Evolutionary conservation across 306 rosid species (phyloP).

Genomic region (Parietaria judaica): DNA sequence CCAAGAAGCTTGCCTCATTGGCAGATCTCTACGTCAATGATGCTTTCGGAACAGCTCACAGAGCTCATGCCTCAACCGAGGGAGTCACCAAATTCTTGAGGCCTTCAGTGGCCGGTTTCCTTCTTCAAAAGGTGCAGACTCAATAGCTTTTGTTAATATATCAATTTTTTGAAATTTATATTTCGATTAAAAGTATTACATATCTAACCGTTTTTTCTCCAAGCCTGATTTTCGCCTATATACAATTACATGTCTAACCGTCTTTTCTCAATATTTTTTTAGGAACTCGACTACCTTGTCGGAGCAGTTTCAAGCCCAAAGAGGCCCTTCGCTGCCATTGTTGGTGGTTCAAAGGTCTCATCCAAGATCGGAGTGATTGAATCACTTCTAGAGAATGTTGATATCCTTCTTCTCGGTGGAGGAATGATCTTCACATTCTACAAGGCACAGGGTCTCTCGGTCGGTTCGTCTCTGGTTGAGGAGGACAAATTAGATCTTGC

Average conservation of each 20-base stretch:
- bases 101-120: constrained; percentile 98
- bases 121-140: constrained; percentile 72
- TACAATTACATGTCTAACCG: not conserved
- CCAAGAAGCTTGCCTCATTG: constrained; percentile 84
- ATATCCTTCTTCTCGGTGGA: constrained; percentile 90
- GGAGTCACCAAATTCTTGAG: constrained; percentile 94
- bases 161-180: too few species aligned
- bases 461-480: constrained; percentile 96
- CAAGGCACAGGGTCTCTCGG: constrained; percentile 97
- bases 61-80: constrained; percentile 99
- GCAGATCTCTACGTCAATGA: constrained; percentile 95
- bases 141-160: too few species aligned
- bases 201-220: too few species aligned
- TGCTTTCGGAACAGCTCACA: constrained; percentile 98
- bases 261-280: constrained; percentile 6
- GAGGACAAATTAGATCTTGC: constrained; percentile 92
- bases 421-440: constrained; percentile 99
- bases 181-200: too few species aligned
- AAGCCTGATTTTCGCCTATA: too few species aligned
- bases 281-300: constrained; percentile 99
- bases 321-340: constrained; percentile 99
- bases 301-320: constrained; percentile 96
- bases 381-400: constrained; percentile 82
- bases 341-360: constrained; percentile 99
- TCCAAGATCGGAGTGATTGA: constrained; percentile 97